Evolutionary conservation across 2,329 filamentous ascomycete genomes (phyloP).

Genomic region (Diaporthe batatas): DNA sequence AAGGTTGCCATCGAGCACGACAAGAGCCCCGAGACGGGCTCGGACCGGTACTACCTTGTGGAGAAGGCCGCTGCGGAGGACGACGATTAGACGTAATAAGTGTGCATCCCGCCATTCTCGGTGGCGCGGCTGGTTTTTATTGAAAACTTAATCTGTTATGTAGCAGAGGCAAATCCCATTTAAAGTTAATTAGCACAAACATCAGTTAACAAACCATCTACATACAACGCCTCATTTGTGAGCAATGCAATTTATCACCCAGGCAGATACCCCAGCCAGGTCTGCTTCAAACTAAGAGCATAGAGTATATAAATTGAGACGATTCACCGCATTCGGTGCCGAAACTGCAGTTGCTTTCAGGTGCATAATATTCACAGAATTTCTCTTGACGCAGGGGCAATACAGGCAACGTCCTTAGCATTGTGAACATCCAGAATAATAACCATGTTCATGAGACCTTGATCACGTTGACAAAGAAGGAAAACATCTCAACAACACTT

Average conservation of each 20-base stretch:
- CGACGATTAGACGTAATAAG: slow-evolving; percentile 37
- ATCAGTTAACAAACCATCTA: not conserved
- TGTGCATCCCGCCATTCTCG: not conserved
- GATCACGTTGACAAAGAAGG: not conserved
- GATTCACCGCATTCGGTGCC: too few relatives aligned
- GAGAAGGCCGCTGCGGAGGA: slow-evolving; percentile 43
- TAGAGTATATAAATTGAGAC: not conserved
- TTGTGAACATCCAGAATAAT: too few relatives aligned
- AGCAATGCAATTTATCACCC: not conserved
- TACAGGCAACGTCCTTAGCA: too few relatives aligned
- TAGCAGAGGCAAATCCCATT: not conserved
- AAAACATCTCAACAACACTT: not conserved
- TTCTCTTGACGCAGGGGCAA: too few relatives aligned
- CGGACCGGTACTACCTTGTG: slow-evolving; percentile 37
- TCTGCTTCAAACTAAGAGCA: too few relatives aligned
- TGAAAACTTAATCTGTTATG: slow-evolving; percentile 10
- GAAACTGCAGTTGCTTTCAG: too few relatives aligned
- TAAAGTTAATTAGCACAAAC: not conserved
- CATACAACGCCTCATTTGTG: not conserved
- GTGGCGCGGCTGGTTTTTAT: not conserved
- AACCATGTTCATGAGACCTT: not conserved
- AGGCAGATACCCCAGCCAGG: not conserved
- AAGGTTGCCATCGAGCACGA: slow-evolving; percentile 74
- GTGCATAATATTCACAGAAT: too few relatives aligned
- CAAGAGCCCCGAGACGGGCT: slow-evolving; percentile 51